Evolutionary conservation across 495 filamentous ascomycete genomes (phyloP).

Genomic region (Pseudevernia furfuracea): DNA sequence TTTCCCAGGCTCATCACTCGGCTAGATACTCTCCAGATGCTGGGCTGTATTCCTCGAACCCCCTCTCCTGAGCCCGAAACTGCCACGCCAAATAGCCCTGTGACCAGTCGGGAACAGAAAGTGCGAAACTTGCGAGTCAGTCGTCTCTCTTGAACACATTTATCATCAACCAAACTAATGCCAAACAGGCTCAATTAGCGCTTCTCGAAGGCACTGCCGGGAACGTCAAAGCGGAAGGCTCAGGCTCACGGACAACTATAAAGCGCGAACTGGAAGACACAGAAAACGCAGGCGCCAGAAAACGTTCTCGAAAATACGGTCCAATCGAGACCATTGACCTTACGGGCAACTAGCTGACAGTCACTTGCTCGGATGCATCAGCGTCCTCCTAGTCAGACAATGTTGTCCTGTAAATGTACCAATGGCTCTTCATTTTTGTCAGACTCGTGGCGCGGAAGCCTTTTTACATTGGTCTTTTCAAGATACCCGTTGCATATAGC

Average conservation of each 20-base stretch:
- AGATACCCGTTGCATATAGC: not conserved
- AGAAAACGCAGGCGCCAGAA: slow-evolving; percentile 11
- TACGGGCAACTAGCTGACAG: slow-evolving; percentile 14
- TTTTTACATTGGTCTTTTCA: not conserved
- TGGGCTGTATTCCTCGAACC: slow-evolving; percentile 26
- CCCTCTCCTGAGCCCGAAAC: slow-evolving; percentile 18
- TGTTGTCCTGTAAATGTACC: not conserved
- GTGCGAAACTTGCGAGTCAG: slow-evolving; percentile 10
- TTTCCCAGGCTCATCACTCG: not conserved
- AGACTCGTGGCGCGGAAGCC: not conserved
- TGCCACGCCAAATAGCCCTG: not conserved
- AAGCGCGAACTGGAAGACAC: slow-evolving; percentile 24
- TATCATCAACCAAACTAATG: not conserved
- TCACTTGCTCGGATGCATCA: not conserved
- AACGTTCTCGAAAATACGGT: slow-evolving; percentile 4
- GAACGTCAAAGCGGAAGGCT: slow-evolving; percentile 11
- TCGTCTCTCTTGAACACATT: not conserved
- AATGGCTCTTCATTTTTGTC: not conserved
- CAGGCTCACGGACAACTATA: slow-evolving; percentile 4
- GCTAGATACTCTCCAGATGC: slow-evolving; percentile 23
- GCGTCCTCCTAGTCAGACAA: not conserved
- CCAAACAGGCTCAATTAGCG: slow-evolving; percentile 17
- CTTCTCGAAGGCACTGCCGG: slow-evolving; percentile 15
- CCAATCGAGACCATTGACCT: slow-evolving; percentile 20
- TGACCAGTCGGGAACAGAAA: slow-evolving; percentile 6